Percentiles rank a stretch among this genome's conserved stretches.
phyloP scores from a whole-genome alignment of 2,329 filamentous ascomycete genomes.

The Epichloe scottii region DNA sequence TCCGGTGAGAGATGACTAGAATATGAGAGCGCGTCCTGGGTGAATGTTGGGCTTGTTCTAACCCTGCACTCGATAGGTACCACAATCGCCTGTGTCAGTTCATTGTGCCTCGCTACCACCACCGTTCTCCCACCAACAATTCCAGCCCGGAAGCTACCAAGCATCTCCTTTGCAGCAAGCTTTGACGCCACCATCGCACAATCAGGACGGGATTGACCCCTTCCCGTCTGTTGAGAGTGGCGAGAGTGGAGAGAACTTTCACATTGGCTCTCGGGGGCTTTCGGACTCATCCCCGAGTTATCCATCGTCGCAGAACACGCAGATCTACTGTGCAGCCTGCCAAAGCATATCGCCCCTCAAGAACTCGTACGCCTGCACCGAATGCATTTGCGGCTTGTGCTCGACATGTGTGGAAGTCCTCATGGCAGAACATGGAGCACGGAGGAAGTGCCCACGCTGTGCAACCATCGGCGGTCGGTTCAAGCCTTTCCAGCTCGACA shows the following conservation, averaged over 20 bases:
- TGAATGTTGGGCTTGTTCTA: background rate
- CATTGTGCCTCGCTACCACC: slow-evolving; percentile 51
- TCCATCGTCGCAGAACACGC: slow-evolving; percentile 59
- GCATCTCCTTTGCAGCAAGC: slow-evolving; percentile 85
- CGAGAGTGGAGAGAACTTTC: slow-evolving; percentile 58
- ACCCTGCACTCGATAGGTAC: slow-evolving; percentile 34
- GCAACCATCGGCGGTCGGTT: slow-evolving; percentile 68
- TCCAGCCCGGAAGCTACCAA: slow-evolving; percentile 56
- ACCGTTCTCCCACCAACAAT: slow-evolving; percentile 48
- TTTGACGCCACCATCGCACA: slow-evolving; percentile 68
- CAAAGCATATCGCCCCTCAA: slow-evolving; percentile 63
- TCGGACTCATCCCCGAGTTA: slow-evolving; percentile 62
- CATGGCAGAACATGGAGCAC: slow-evolving; percentile 61
- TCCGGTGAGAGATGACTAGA: slow-evolving; percentile 48
- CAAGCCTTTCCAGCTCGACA: slow-evolving; percentile 76
- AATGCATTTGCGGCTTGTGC: slow-evolving; percentile 91
- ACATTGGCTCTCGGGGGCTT: slow-evolving; percentile 53
- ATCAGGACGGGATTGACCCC: slow-evolving; percentile 56
- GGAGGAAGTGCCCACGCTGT: slow-evolving; percentile 68
- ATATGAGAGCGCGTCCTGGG: background rate
- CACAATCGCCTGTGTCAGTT: slow-evolving; percentile 52
- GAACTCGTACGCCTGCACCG: slow-evolving; percentile 86
- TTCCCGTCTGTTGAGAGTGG: slow-evolving; percentile 83
- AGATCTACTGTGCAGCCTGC: slow-evolving; percentile 89
- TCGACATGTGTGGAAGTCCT: slow-evolving; percentile 74